Percentiles rank a stretch among this genome's conserved stretches.
Evolutionary conservation across 768 basidiomycete species (phyloP).

Genomic region (Suillus bovinus): DNA sequence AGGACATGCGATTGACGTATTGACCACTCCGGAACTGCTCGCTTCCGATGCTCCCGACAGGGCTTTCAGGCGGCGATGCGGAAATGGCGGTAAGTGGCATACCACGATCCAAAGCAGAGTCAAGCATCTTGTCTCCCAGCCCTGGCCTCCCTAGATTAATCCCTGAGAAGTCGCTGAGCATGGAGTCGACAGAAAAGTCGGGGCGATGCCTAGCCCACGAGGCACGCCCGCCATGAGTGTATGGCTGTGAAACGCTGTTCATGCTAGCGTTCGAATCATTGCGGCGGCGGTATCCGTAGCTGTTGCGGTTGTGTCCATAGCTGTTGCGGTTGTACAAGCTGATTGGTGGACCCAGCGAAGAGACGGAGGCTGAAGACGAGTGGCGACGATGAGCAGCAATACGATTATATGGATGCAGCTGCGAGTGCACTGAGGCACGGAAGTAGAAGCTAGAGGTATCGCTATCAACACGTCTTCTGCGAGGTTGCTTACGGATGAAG

Average conservation of each 20-base stretch:
- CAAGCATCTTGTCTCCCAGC: conserved; percentile 88
- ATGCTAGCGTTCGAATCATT: conserved; percentile 60
- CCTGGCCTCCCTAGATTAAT: conserved; percentile 66
- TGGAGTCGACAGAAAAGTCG: conserved; percentile 63
- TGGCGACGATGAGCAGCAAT: conserved; percentile 50
- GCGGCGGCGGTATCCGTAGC: conserved; percentile 51
- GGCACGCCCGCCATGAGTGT: conserved; percentile 54
- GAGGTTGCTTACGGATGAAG: conserved; percentile 45
- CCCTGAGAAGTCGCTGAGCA: conserved; percentile 62
- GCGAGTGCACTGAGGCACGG: conserved; percentile 32
- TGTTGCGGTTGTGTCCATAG: conserved; percentile 58
- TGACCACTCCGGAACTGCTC: conserved; percentile 16
- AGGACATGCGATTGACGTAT: conserved; percentile 42
- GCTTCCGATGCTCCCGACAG: conserved; percentile 19
- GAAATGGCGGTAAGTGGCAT: conserved; percentile 63
- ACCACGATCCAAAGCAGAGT: conserved; percentile 51
- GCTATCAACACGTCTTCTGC: conserved; percentile 62
- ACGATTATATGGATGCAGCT: conserved; percentile 38
- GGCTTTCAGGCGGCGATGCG: conserved; percentile 59
- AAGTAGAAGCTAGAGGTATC: conserved; percentile 82
- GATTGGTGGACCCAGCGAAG: conserved; percentile 62
- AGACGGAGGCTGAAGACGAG: conserved; percentile 59
- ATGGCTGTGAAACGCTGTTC: conserved; percentile 58
- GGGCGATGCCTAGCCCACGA: conserved; percentile 61
- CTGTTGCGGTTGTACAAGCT: conserved; percentile 68